phyloP scores from a whole-genome alignment of 768 basidiomycete genomes.

The Suillus ampliporus region DNA sequence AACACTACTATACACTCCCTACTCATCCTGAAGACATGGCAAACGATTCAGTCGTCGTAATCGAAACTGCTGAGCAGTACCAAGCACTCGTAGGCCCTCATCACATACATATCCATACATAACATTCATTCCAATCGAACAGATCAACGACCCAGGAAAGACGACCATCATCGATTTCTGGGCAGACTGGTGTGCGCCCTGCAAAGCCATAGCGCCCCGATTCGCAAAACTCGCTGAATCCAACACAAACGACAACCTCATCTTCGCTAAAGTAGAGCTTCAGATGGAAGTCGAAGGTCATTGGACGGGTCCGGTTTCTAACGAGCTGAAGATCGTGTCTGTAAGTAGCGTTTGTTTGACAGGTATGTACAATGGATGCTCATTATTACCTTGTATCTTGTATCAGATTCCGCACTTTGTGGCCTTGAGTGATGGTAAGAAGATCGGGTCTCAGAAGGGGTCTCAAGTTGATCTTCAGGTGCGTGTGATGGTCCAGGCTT shows the following conservation, averaged over 20 bases:
- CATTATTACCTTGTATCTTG: neutral
- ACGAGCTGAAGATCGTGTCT: conserved; percentile 58
- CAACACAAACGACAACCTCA: conserved; percentile 34
- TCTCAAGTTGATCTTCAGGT: neutral
- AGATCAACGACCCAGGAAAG: neutral
- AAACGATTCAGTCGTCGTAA: neutral
- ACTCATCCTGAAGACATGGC: neutral
- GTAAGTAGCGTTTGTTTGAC: conserved; percentile 41
- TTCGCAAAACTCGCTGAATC: conserved; percentile 2
- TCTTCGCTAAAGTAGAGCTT: conserved; percentile 78
- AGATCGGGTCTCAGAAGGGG: conserved; percentile 1
- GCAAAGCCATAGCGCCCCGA: conserved; percentile 7
- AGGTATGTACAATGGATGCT: neutral
- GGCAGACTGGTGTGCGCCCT: conserved; percentile 4
- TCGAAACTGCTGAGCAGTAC: conserved; percentile 6
- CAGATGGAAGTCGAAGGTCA: conserved; percentile 46
- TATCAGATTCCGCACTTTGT: conserved; percentile 29
- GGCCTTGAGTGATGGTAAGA: conserved; percentile 3
- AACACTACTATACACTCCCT: neutral
- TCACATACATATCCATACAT: conserved; percentile 13
- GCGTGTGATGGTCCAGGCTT: neutral
- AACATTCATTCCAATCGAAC: neutral
- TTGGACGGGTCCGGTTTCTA: conserved; percentile 41
- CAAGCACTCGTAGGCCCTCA: conserved; percentile 30
- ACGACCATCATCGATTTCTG: conserved; percentile 8